Conservation (phyloP, 805 yeast species). For the Wickerhamiella occidentalis region DNA sequence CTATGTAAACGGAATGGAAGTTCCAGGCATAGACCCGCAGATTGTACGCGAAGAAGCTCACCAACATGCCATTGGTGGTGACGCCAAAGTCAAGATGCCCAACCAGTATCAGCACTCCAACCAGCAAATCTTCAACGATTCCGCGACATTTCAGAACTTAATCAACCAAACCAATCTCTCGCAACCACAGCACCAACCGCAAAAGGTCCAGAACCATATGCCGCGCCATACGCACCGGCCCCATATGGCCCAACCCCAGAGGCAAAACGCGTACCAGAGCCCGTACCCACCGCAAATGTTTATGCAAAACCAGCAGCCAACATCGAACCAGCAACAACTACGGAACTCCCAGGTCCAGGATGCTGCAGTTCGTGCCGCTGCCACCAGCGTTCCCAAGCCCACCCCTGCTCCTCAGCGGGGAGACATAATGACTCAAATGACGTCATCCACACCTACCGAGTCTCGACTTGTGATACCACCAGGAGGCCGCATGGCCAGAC, state of each 20-base stretch:
- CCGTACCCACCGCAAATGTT: constrained; percentile 9
- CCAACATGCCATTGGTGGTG: constrained; percentile 12
- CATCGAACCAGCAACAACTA: not conserved
- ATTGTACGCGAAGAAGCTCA: constrained; percentile 25
- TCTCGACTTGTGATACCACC: constrained; percentile 6
- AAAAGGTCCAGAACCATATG: constrained; percentile 3
- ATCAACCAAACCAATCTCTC: not conserved
- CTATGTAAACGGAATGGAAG: constrained; percentile 19
- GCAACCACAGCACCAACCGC: not conserved
- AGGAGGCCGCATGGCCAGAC: constrained; percentile 22
- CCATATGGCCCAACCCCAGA: constrained; percentile 6
- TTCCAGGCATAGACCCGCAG: constrained; percentile 26
- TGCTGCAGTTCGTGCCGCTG: constrained; percentile 5
- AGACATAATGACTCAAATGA: not conserved
- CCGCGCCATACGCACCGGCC: constrained; percentile 6
- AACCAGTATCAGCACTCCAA: not conserved
- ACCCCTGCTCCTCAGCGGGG: not conserved
- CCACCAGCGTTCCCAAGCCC: not conserved
- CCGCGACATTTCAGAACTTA: constrained; percentile 16
- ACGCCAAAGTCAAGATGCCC: constrained; percentile 6
- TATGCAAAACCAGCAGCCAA: not conserved
- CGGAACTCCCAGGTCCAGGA: constrained; percentile 3
- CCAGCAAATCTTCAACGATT: constrained; percentile 11
- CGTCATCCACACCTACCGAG: not conserved
- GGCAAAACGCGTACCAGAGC: not conserved